phyloP scores from a whole-genome alignment of 495 filamentous ascomycete species.

The Penicillium desertorum region DNA sequence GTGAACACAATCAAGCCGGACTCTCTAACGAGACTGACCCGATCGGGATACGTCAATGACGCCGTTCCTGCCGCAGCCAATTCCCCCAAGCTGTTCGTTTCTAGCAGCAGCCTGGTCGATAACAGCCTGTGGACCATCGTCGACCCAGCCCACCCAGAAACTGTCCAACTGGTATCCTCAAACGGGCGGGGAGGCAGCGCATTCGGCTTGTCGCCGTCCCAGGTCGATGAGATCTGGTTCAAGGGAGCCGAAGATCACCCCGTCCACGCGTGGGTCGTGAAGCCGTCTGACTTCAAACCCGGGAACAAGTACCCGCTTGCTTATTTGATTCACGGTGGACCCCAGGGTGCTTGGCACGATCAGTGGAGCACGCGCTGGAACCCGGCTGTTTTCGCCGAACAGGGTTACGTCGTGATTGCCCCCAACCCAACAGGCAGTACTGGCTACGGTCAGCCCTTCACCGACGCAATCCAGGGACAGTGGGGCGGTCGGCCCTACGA shows the following conservation, averaged over 20 bases:
- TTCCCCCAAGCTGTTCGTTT: slow-evolving; percentile 59
- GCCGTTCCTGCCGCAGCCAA: slow-evolving; percentile 51
- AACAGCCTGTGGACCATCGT: slow-evolving; percentile 66
- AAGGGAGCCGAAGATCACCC: slow-evolving; percentile 57
- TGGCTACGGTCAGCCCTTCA: slow-evolving; percentile 77
- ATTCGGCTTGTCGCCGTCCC: slow-evolving; percentile 63
- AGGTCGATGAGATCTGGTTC: slow-evolving; percentile 74
- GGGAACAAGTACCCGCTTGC: slow-evolving; percentile 76
- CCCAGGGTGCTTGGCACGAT: slow-evolving; percentile 82
- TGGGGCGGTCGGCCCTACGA: slow-evolving; percentile 83
- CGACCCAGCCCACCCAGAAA: slow-evolving; percentile 46
- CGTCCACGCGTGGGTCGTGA: slow-evolving; percentile 78
- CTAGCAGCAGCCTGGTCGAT: slow-evolving; percentile 65
- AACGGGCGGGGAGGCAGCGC: slow-evolving; percentile 64
- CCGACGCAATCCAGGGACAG: slow-evolving; percentile 69
- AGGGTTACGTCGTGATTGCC: slow-evolving; percentile 84
- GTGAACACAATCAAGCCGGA: slow-evolving; percentile 51
- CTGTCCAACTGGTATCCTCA: slow-evolving; percentile 58
- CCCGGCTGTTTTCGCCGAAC: slow-evolving; percentile 84
- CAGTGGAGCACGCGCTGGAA: slow-evolving; percentile 91
- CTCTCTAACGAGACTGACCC: slow-evolving; percentile 56
- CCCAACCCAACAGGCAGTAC: slow-evolving; percentile 89
- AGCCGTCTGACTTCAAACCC: slow-evolving; percentile 74
- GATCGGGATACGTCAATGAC: slow-evolving; percentile 59
- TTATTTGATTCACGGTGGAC: slow-evolving; percentile 85